Evolutionary conservation across 176 grass and related monocot species (phyloP), one percentile per base, ranked within the genome.

Genomic region (Puya raimondii): DNA sequence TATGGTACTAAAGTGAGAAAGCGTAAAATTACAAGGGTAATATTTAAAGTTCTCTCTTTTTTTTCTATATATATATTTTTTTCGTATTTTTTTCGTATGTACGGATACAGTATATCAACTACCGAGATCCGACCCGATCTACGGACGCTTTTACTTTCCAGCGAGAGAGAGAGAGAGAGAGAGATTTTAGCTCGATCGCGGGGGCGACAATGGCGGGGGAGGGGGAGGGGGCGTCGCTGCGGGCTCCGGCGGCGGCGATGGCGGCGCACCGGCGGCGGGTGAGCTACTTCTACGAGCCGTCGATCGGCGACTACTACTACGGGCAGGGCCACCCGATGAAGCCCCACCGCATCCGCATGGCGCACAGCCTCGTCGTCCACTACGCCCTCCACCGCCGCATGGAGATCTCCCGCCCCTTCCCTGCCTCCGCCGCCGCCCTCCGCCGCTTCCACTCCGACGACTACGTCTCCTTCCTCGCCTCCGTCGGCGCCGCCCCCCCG

Each of bases 301-400:
- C 78, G 4, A 96, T 96, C 66, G 91, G 87, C 7, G 91, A 96
- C 76, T 96, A 96, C 78, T 96, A 96, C 87, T 96, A 96, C 76
- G 91, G 91, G 49, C 91, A 96, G 77, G 91, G 91, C 9, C 91
- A 96, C 78, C 91, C 91, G 49, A 96, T 96, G 91, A 96, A 96
- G 76, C 91, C 91, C 49, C 91, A 96, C 73, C 91, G 91, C 72
- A 96, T 96, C 78, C 76, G 91, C 59, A 96, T 96, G 91, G 91
- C 91, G 56, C 91, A 96, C 74, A 86, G 81, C 64, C 79, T 96
- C 26, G 87, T 96, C 51, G 84, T 96, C 75, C 91, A 96, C 88
- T 96, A 96, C 54, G 81, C 82, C 12, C 91, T 96, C 64, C 91
- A 96, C 72, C 87, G 87, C 56, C 76, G 84, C 56, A 88, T 96